Percentiles rank a stretch among this genome's conserved stretches.
These are phyloP conservation scores for Pseudogymnoascus sp. DNA, from an alignment of 2,329 filamentous ascomycete species.

Conservation along the genomic window DNA sequence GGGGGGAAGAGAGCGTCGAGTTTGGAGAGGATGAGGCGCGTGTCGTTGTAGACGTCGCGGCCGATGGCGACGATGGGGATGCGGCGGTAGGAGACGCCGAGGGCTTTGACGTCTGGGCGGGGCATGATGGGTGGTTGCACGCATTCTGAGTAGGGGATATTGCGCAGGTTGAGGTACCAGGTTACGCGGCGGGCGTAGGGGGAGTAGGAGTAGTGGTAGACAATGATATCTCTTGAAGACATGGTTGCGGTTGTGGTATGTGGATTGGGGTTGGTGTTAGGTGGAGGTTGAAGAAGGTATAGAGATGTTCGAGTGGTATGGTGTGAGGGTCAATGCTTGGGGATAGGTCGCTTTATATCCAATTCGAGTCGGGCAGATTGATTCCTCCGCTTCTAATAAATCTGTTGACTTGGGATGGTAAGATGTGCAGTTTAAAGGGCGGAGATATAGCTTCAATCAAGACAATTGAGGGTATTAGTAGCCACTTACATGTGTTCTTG, in stretches of 20 bases:
- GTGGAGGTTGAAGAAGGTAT: neutral
- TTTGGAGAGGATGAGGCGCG: conserved; percentile 57
- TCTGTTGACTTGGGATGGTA: neutral
- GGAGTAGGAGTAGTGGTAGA: conserved; percentile 61
- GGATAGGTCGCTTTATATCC: neutral
- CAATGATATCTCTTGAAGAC: conserved; percentile 41
- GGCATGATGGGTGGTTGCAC: conserved; percentile 59
- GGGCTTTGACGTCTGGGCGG: conserved; percentile 52
- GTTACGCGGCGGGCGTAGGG: conserved; percentile 56
- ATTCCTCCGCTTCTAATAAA: neutral
- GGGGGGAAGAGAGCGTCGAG: conserved; percentile 51
- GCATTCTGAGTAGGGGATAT: neutral
- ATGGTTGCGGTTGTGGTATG: conserved; percentile 16
- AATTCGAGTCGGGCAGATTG: neutral
- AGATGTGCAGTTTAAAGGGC: neutral
- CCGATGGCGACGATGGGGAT: conserved; percentile 63
- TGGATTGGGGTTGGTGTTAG: neutral
- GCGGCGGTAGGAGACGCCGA: conserved; percentile 60
- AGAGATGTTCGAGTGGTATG: neutral
- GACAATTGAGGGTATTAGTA: neutral
- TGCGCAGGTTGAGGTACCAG: conserved; percentile 60
- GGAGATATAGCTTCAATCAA: neutral
- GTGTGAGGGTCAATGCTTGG: neutral
- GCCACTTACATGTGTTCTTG: neutral
- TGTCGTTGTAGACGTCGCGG: conserved; percentile 61